Base-by-base conservation (phyloP, 163 green algal species). In the Chlamydomonas reinhardtii region DNA sequence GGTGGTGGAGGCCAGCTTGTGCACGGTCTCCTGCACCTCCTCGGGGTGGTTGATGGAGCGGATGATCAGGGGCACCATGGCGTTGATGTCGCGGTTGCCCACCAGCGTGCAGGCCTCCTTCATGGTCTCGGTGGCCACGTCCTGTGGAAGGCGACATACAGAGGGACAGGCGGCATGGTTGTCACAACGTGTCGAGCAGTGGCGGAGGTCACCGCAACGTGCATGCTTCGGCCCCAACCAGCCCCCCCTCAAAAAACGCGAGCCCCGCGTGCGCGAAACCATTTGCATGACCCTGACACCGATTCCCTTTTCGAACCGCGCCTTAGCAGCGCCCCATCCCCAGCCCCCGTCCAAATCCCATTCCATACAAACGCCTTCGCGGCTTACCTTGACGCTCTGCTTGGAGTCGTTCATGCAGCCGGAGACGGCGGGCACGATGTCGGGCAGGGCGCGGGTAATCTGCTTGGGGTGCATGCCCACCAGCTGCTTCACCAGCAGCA, bases 1-100 rank as follows among this genome's bases (percentile, higher is more conserved):
- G 69, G 96, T 98, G 80, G 96, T 98, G 62, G 94, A 90, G 59
- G 94, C 94, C 77, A 99, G 94, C 95, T 98, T 97, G 88, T 97
- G 94, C 74, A 99, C 93, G 75, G 92, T 94, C 73, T 98, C 95
- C 19, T 94, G 89, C 70, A 96, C 93, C 86, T 97, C 91, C n/a
- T 78, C 64, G 59, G 92, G 91, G 80, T 94, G 91, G 64, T 71
- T 72, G 83, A 98, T 96, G 76, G 89, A 96, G 72, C 88, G 89
- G 54, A 98, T 93, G 48, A 99, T 90, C n/a, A 89, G 90, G 35
- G 95, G 94, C 68, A 98, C 91, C 86, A 98, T 94, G 79, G 89
- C 86, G 82, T 98, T 94, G 34, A 98, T 92, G 88, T 98, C 96
- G 74, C 90, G 89, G 94, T 98, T 98, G 86, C 91, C 92, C 34